Conservation (phyloP, 805 yeast genomes). For the Kodamaea leandrae region DNA sequence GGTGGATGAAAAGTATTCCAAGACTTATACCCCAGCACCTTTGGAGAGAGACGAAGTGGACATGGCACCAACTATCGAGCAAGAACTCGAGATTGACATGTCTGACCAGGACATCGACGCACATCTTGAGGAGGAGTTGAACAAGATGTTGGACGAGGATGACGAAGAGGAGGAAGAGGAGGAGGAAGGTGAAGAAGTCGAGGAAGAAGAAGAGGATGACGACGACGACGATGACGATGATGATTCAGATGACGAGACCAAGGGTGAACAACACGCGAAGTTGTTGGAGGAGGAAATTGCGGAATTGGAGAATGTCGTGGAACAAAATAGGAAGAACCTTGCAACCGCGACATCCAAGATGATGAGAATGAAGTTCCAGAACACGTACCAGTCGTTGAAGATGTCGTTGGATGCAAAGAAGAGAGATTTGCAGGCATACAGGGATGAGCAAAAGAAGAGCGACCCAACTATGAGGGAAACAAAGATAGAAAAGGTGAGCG, state of each 20-base stretch:
- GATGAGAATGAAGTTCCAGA: constrained; percentile 80
- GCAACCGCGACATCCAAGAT: constrained; percentile 77
- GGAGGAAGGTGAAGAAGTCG: constrained; percentile 54
- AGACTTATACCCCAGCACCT: constrained; percentile 1
- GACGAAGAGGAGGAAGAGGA: constrained; percentile 44
- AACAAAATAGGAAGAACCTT: constrained; percentile 69
- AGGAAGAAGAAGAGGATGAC: constrained; percentile 56
- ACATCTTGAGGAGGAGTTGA: constrained; percentile 55
- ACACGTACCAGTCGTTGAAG: constrained; percentile 72
- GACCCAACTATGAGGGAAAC: constrained; percentile 24
- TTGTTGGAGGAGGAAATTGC: constrained; percentile 79
- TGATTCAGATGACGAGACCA: constrained; percentile 48
- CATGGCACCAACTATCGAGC: constrained; percentile 1
- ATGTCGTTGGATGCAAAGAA: constrained; percentile 80
- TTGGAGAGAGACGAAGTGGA: constrained; percentile 4
- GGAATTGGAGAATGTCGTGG: constrained; percentile 76
- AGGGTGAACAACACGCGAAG: constrained; percentile 54
- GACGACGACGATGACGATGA: constrained; percentile 54
- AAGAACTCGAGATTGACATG: constrained; percentile 34
- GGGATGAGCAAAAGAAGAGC: constrained; percentile 26
- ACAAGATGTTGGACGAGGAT: constrained; percentile 44
- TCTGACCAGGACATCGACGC: constrained; percentile 29
- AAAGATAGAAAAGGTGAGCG: constrained; percentile 16
- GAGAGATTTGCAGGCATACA: constrained; percentile 49
- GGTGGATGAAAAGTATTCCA: constrained; percentile 48